Base-by-base conservation (phyloP, 768 basidiomycete species). In the Boletus subcaerulescens region DNA sequence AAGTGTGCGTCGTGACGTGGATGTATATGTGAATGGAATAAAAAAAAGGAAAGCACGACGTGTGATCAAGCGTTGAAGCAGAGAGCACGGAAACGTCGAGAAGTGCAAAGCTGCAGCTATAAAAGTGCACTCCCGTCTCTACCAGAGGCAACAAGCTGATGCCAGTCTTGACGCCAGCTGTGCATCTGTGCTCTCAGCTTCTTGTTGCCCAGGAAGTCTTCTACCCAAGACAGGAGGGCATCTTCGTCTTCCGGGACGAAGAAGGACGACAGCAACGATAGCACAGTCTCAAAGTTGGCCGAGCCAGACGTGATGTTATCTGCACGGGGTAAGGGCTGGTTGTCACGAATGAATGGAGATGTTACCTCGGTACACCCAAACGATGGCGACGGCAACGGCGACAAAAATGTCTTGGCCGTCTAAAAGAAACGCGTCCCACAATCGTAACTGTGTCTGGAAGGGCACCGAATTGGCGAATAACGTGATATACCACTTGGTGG, bases 401-500 rank as follows among this genome's bases (percentile, higher is more conserved):
- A 98, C 77, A 59, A 97, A 91, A 1, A 94, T 73, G 65, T 99
- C 96, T 61, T 84, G 80, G 11, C 97, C 97, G 58, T 98, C 96
- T 20, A 95, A 72, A 44, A 97, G 75, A 65, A 97, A 91, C 12
- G 83, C 92, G 68, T 99, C 97, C 96, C 96, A 99, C 31, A 99
- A 68, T 57, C 97, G 80, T 26, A 98, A 74, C 74, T 98, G 94
- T 45, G 89, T 93, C 71, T 95, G 91, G 70, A 96, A 98, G 22
- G 96, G 93, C 41, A 99, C 87, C 0, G 91, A 91, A 67, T 96
- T 97, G 47, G 94, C 85, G 65, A 98, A 99, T 14, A 98, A 77
- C 3, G 97, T 98, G 71, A 99, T 98, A 69, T 98, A 99, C 97
- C 97, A 98, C 72, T 98, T 98, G 2, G 96, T 98, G 26, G 94